Evolutionary conservation across 2,329 filamentous ascomycete species (phyloP), one percentile per base, ranked within the genome.

Genomic region (Aspergillus sp.): DNA sequence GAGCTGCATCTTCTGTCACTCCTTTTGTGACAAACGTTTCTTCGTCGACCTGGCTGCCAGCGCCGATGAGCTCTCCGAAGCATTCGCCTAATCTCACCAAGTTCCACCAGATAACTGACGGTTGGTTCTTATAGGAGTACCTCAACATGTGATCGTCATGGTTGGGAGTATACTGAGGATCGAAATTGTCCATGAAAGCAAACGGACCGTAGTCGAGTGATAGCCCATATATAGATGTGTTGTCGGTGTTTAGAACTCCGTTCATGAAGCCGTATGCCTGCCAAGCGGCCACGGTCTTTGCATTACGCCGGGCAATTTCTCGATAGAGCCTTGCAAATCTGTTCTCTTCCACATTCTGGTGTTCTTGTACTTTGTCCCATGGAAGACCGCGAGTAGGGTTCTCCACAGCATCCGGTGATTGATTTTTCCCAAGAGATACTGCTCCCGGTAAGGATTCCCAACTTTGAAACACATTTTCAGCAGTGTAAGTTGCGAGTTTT

Each of bases 181-280:
- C 93, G 69, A 98, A 99, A 69, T 93, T 92, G 73, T 99, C 95
- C 80, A 99, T 89, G 74, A 99, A 99, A 5, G 95, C 95, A 68
- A 99, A 99, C 0, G 95, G 95, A 0, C 95, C 95, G 70, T 93
- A 99, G 75, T 99, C 95, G 61, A 99, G 89, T 5, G 89, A 93
- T 0, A 99, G 78, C 0, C 95, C 95, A 55, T 87, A 87, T 51
- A 99, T 83, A 0, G 92, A 96, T 0, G 95, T 99, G 73, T 99
- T 99, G 72, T 99, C 95, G 0, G 95, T 98, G 75, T 99, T 99
- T 57, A 99, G 80, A 4, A 99, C 95, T 46, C 95, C 95, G 68
- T 99, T 99, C 83, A 96, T 98, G 78, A 99, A 99, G n/a, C 91
- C 95, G 69, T 98, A 98, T 0, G 91, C 92, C 78, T 99, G 96